Conservation (phyloP, 345 rosid species). For the Arabis alpina region DNA sequence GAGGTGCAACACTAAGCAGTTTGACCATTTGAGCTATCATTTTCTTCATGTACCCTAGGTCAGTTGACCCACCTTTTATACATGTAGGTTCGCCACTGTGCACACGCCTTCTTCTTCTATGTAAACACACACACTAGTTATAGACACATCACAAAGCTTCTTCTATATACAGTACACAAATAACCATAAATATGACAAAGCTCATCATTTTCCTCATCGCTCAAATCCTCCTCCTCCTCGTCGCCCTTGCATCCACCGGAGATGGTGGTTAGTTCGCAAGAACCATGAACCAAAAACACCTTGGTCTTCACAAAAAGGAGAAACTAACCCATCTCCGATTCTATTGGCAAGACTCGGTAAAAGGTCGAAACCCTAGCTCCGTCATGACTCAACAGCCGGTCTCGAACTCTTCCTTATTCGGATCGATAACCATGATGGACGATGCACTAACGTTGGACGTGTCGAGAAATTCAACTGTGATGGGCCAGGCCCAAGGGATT, state of each 20-base stretch:
- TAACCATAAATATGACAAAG: slow-evolving; percentile 31
- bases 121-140: neutral
- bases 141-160: neutral
- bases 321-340: slow-evolving; percentile 51
- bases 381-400: slow-evolving; percentile 38
- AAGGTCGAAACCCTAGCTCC: slow-evolving; percentile 48
- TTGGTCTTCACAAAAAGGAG: slow-evolving; percentile 43
- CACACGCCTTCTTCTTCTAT: neutral
- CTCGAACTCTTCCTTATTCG: slow-evolving; percentile 45
- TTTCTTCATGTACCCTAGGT: too few species aligned
- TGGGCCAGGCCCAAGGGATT: slow-evolving; percentile 56
- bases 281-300: slow-evolving; percentile 19
- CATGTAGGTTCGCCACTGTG: too few species aligned
- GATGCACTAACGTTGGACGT: slow-evolving; percentile 49
- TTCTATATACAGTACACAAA: neutral
- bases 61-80: too few species aligned
- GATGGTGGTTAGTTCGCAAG: slow-evolving; percentile 25
- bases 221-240: slow-evolving; percentile 26
- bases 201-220: slow-evolving; percentile 32
- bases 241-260: slow-evolving; percentile 15
- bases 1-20: too few species aligned
- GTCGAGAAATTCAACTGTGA: slow-evolving; percentile 41
- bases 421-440: slow-evolving; percentile 46
- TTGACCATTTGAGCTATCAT: too few species aligned
- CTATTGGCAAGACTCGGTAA: slow-evolving; percentile 58